Evolutionary conservation across 352 stramenopile genomes (phyloP).

Genomic region (Aphanomyces stellatus): DNA sequence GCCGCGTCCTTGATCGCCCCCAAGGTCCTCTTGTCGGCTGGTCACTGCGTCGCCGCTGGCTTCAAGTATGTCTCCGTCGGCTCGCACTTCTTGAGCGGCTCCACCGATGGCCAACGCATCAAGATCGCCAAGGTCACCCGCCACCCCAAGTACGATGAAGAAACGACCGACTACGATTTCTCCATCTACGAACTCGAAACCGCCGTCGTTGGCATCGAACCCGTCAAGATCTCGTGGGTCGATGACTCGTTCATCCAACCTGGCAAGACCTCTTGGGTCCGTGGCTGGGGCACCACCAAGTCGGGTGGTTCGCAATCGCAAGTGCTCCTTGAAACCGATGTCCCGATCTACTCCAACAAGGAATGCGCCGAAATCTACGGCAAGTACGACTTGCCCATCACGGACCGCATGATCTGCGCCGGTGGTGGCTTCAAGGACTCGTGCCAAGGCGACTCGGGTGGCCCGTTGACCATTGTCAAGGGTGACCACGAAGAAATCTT

Average conservation of each 20-base stretch:
- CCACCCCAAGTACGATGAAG: constrained; percentile 39
- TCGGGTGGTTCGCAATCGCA: neutral
- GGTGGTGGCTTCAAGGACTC: constrained; percentile 23
- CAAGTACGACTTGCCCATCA: neutral
- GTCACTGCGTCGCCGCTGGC: constrained; percentile 32
- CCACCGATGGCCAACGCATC: constrained; percentile 39
- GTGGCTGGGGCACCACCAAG: neutral
- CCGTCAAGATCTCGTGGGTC: constrained; percentile 27
- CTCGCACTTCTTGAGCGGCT: constrained; percentile 38
- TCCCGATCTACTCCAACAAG: neutral
- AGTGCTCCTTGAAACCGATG: neutral
- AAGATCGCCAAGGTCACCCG: constrained; percentile 34
- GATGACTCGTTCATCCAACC: constrained; percentile 39
- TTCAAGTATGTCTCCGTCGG: constrained; percentile 39
- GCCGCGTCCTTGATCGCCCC: constrained; percentile 52
- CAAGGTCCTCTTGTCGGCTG: constrained; percentile 53
- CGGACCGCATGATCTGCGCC: constrained; percentile 41
- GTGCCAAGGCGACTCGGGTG: constrained; percentile 26
- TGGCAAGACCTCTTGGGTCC: constrained; percentile 32
- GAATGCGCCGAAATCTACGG: neutral
- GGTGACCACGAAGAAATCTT: constrained; percentile 18
- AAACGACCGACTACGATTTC: constrained; percentile 45
- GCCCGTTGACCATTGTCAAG: constrained; percentile 19
- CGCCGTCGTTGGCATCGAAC: constrained; percentile 27
- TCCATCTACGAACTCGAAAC: constrained; percentile 41